Evolutionary conservation across 1,139 yeast species (phyloP), one percentile per base, ranked within the genome.

Genomic region (Taphrina communis): DNA sequence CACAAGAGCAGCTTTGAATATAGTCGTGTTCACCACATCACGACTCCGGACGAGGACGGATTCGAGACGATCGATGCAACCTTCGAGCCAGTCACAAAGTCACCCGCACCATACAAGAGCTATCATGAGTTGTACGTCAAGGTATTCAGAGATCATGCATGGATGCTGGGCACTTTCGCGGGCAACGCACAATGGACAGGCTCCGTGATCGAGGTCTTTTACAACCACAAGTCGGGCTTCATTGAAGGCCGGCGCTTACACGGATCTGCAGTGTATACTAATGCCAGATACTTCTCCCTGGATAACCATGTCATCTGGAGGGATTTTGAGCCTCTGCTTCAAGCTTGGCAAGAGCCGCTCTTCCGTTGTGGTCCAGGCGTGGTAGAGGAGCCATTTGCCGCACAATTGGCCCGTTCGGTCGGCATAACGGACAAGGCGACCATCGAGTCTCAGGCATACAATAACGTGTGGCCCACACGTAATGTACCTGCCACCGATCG

Each of bases 151-250:
- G 17, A 44, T 8, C 17, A 46, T 36, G 53, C 50, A 12, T 42
- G 41, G 53, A 44, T 58, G 62, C 35, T 58, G 8, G 62, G 62
- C 11, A 58, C 62, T 8, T 58, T 42, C 12, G 62, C 62, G 11
- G 53, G 53, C 21, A 58, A 46, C 42, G 21, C 38, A 6, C 51
- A 36, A 42, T 46, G 62, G 62, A 36, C 62, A 8, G 62, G 51
- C 12, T 42, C 51, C 25, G 21, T 58, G n/a, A 42, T 58, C 35
- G 62, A 58, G 39, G 17, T 58, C 21, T 58, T 58, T 53, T 58
- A 58, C 42, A 58, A 44, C 44, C 48, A 41, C 42, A 35, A 25
- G 36, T 39, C 60, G 17, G 60, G 60, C 21, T 21, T 17, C 17
- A 56, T 56, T n/a, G 60, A 56, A 21, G 46, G 50, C 7, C 46